Conservation (phyloP, 176 grass and related monocot genomes). For the Neostapfia colusana region DNA sequence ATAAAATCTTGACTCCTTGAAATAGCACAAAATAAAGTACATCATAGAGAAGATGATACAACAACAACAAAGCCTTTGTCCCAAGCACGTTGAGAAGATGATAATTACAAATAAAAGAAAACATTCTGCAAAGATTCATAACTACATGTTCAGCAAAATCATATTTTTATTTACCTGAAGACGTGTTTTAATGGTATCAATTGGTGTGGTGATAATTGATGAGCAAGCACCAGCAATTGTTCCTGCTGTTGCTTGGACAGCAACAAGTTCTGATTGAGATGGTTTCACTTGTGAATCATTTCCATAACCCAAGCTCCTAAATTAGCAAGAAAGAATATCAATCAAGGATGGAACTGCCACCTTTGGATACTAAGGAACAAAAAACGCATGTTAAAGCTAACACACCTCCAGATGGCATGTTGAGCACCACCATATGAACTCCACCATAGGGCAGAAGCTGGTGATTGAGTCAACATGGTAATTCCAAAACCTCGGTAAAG, state of each 20-base stretch:
- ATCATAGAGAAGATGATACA: not conserved
- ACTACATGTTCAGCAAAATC: slow-evolving; percentile 16
- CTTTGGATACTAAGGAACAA: not conserved
- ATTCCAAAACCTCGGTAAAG: slow-evolving; percentile 95
- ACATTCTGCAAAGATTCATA: not conserved
- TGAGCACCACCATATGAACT: slow-evolving; percentile 81
- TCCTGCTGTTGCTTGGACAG: slow-evolving; percentile 87
- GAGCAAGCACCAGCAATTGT: slow-evolving; percentile 94
- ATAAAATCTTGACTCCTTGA: slow-evolving; percentile 2
- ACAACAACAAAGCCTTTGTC: too few species aligned
- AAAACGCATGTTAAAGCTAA: slow-evolving; percentile 23
- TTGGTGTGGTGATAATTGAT: slow-evolving; percentile 88
- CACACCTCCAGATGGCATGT: slow-evolving; percentile 91
- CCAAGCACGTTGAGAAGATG: too few species aligned
- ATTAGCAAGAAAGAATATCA: slow-evolving; percentile 25
- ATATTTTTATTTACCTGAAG: slow-evolving; percentile 66
- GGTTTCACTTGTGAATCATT: slow-evolving; percentile 65
- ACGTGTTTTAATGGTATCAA: slow-evolving; percentile 93
- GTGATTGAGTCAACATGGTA: slow-evolving; percentile 80
- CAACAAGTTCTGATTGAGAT: slow-evolving; percentile 71
- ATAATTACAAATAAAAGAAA: not conserved
- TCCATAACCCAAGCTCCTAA: slow-evolving; percentile 88
- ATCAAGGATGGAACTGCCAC: not conserved
- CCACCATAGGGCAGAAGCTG: slow-evolving; percentile 99
- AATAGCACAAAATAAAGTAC: slow-evolving; percentile 1